Percentiles rank a stretch among this genome's conserved stretches.
These are phyloP conservation scores for Mycocentrospora acerina DNA, from an alignment of 2,329 filamentous ascomycete species.

Conservation along the genomic window DNA sequence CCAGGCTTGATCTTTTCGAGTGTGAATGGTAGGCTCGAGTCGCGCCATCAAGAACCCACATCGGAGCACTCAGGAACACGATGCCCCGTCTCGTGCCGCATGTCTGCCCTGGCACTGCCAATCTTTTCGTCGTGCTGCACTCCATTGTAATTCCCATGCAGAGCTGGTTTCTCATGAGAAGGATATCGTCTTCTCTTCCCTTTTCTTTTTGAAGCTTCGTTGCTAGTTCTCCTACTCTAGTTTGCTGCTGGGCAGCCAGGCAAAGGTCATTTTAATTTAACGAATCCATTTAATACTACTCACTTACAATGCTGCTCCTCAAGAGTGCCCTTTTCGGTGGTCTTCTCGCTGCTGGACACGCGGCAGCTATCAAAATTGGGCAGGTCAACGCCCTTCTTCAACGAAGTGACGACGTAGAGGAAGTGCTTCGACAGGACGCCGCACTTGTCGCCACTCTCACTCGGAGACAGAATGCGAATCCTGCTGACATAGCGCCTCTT, in stretches of 20 bases:
- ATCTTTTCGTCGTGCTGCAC: conserved; percentile 1
- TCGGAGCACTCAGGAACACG: conserved; percentile 21
- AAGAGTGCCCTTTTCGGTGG: conserved; percentile 29
- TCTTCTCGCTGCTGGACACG: conserved; percentile 37
- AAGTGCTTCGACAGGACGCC: conserved; percentile 35
- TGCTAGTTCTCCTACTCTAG: conserved; percentile 30
- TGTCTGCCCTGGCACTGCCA: too few relatives aligned
- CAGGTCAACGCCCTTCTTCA: conserved; percentile 29
- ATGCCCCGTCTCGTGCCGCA: conserved; percentile 12
- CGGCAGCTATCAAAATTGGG: conserved; percentile 28
- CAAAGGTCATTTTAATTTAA: conserved; percentile 38
- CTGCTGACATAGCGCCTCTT: conserved; percentile 28
- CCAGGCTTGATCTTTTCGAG: conserved; percentile 27
- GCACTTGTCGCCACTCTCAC: conserved; percentile 38
- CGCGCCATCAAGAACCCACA: conserved; percentile 32
- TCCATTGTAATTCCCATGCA: conserved; percentile 28
- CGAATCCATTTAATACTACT: conserved; percentile 31
- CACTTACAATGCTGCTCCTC: conserved; percentile 34
- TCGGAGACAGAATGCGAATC: conserved; percentile 37
- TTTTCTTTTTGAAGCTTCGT: conserved; percentile 29
- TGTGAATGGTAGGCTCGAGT: conserved; percentile 22
- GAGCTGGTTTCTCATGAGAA: conserved; percentile 31
- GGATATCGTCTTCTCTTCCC: conserved; percentile 24
- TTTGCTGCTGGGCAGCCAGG: conserved; percentile 42
- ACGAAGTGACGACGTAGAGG: conserved; percentile 34